Base-by-base conservation (phyloP, 2,329 filamentous ascomycete species). In the Fusarium guadeloupense region DNA sequence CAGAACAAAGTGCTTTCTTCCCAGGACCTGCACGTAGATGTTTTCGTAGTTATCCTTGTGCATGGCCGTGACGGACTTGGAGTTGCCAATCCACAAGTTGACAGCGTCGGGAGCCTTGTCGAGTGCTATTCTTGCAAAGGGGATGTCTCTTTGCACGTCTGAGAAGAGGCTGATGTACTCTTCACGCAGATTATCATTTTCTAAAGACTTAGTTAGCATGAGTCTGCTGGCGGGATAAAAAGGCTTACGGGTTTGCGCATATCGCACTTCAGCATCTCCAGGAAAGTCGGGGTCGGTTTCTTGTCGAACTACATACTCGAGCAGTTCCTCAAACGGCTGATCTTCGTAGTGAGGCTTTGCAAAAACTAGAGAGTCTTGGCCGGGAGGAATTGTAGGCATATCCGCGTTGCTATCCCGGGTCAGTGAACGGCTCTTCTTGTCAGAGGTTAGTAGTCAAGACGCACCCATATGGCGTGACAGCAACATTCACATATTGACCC, bases 31-130 rank as follows among this genome's bases (percentile, higher is more conserved):
- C 2, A 92, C 89, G 72, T 93, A 95, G 1, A 95, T 82, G 72
- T 95, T 95, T 74, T 95, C 91, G 73, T 93, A 94, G 68, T 90
- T 90, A 76, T 95, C 92, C 69, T 89, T 90, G 76, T 95, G 92
- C 48, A 93, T 74, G 1, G 89, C 88, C 0, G 91, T 93, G 1
- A 84, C 81, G 21, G 87, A 90, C 31, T 79, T 80, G 2, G 85
- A 85, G 75, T 91, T 90, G 48, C 91, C 91, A 43, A 95, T 86
- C 91, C 91, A 94, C 69, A 95, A 81, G 71, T 95, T 95, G 59
- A 92, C 84, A 13, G 91, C 91, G 61, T 95, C 91, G 0, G 91
- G 89, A 0, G 77, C 70, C 42, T 82, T 80, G 33, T 83, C 78
- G 0, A 94, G 83, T 0, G 90, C 90, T 58, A 92, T 87, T 23